Evolutionary conservation across 805 yeast genomes (phyloP), one percentile per base, ranked within the genome.

Genomic region (Hanseniaspora meyeri): DNA sequence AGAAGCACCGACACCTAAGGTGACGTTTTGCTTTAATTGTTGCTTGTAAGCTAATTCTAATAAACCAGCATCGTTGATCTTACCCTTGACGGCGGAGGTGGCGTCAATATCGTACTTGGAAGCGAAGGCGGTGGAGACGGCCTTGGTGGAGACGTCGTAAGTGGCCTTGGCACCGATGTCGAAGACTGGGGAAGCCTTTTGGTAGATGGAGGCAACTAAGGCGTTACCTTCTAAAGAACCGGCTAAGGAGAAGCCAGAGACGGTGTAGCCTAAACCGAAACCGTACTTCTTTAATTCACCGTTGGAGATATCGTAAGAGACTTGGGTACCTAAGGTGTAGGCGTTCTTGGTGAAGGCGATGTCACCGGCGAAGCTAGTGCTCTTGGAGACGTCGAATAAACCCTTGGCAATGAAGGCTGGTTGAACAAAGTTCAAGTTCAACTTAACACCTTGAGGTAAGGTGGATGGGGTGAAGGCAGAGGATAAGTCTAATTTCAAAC

Each of bases 131-230:
- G 93, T 82, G 66, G 90, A 96, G 68, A 89, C 80, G 51, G 85
- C 72, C 60, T 69, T 69, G 49, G 80, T 70, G 72, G 81, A 79
- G 61, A 95, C 82, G 77, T 89, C 96, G 82, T 91, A 87, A 63
- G 93, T 83, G 67, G 96, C 96, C 80, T 87, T 90, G 68, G 97
- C 95, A 77, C 97, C 98, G 66, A 89, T 95, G 81, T 93, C 96
- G 65, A 91, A 87, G 65, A 77, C 74, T 63, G 95, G 87, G 66
- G 89, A 81, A 61, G 93, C 95, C 74, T 81, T 85, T 84, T 93
- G 97, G 88, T 82, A 93, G 83, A 90, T 89, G 65, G 96, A 91
- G 65, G 96, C 96, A 60, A 95, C 78, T 66, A 89, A 83, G 60
- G 89, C 81, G 70, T 90, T 79, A 80, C 89, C 87, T 77, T 83